Conservation (phyloP, 192 early-diverging fungal genomes). For the Coemansia sp. region DNA sequence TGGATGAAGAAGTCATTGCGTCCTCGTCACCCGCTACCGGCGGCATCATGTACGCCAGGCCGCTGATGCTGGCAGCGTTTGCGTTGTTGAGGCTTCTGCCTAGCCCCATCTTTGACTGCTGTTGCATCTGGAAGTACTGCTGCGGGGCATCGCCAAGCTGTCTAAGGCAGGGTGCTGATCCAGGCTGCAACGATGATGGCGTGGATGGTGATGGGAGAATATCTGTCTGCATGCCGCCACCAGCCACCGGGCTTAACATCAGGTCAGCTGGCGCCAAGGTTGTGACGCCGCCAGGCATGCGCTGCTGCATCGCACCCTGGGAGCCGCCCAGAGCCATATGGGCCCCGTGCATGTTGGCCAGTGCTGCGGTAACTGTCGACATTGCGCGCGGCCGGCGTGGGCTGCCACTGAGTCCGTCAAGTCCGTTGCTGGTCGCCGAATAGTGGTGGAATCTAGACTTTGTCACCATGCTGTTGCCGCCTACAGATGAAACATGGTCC, state of each 20-base stretch:
- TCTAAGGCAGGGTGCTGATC: constrained; percentile 3
- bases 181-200: neutral
- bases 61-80: constrained; percentile 9
- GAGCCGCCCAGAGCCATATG: neutral
- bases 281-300: constrained; percentile 1
- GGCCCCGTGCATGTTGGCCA: constrained; percentile 2
- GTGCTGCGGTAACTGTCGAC: constrained; percentile 29
- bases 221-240: neutral
- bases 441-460: constrained; percentile 4
- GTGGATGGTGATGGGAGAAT: constrained; percentile 3
- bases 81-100: constrained; percentile 3
- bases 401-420: constrained; percentile 2
- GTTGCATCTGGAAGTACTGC: constrained; percentile 15
- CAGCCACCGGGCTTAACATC: constrained; percentile 19
- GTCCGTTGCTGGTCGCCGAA: constrained; percentile 3
- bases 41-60: constrained; percentile 45
- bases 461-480: constrained; percentile 1
- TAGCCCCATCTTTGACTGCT: constrained; percentile 9
- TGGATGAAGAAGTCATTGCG: constrained; percentile 1
- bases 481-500: neutral
- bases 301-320: constrained; percentile 8
- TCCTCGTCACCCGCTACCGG: constrained; percentile 7
- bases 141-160: neutral
- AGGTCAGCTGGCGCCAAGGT: constrained; percentile 41
- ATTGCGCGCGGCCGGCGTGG: constrained; percentile 34